Evolutionary conservation across 2,329 filamentous ascomycete genomes (phyloP).

Genomic region (Basipetospora chlamydospora): DNA sequence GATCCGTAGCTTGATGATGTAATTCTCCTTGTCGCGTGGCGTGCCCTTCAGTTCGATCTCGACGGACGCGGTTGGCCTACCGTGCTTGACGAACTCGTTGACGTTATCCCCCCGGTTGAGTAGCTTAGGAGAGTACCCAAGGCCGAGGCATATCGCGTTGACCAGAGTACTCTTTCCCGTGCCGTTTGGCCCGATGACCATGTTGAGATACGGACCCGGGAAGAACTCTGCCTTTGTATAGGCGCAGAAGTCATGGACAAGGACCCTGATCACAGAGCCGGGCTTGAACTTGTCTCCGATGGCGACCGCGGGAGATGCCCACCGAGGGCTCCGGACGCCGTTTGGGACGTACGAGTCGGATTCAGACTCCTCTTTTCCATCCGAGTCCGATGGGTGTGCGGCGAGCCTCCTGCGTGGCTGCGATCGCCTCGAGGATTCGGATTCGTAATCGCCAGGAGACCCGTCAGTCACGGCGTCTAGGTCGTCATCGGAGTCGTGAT

Average conservation of each 20-base stretch:
- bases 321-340: no score
- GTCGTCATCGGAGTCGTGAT: neutral
- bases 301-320: no score
- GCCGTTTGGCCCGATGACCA: slow-evolving; percentile 98
- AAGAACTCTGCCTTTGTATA: slow-evolving; percentile 86
- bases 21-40: slow-evolving; percentile 46
- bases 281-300: slow-evolving; percentile 22
- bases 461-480: neutral
- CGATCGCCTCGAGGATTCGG: slow-evolving; percentile 4
- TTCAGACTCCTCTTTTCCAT: neutral
- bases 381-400: no score
- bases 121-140: slow-evolving; percentile 71
- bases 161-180: slow-evolving; percentile 96
- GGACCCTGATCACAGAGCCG: slow-evolving; percentile 79
- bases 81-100: slow-evolving; percentile 88
- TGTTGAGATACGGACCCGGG: slow-evolving; percentile 85
- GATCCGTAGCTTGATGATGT: slow-evolving; percentile 62
- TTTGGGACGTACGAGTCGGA: neutral
- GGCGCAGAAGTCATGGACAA: slow-evolving; percentile 80
- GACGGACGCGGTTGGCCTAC: slow-evolving; percentile 59
- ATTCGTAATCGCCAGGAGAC: slow-evolving; percentile 4
- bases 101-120: slow-evolving; percentile 75
- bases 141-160: slow-evolving; percentile 85
- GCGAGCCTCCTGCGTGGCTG: slow-evolving; percentile 1
- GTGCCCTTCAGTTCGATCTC: slow-evolving; percentile 77